These are phyloP conservation scores for Nicotiana tabacum DNA, from an alignment of 257 asterid genomes.

Conservation along the genomic window DNA sequence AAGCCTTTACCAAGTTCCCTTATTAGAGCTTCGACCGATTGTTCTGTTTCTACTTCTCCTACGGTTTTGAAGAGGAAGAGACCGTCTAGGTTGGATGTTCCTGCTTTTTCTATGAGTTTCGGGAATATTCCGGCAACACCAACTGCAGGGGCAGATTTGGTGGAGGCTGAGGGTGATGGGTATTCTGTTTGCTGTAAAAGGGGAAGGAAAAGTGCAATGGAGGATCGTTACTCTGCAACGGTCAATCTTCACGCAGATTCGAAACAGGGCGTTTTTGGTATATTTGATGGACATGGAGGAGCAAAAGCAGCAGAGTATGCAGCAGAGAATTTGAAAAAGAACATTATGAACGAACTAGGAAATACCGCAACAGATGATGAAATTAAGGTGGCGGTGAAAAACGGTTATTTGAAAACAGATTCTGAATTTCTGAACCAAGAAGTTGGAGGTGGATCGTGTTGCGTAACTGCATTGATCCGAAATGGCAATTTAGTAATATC, in stretches of 20 bases:
- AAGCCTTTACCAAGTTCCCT: constrained; percentile 47
- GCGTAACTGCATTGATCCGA: constrained; percentile 65
- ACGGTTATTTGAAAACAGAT: constrained; percentile 69
- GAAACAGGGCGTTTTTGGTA: constrained; percentile 66
- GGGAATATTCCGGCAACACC: constrained; percentile 22
- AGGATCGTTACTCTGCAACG: constrained; percentile 75
- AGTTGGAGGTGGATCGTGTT: constrained; percentile 67
- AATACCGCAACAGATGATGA: constrained; percentile 24
- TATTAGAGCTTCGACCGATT: constrained; percentile 34
- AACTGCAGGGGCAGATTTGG: constrained; percentile 22
- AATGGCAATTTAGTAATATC: constrained; percentile 63
- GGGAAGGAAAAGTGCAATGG: constrained; percentile 74
- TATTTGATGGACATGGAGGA: constrained; percentile 86
- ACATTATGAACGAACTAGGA: constrained; percentile 41
- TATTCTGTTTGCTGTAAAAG: constrained; percentile 73
- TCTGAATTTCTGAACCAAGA: constrained; percentile 53
- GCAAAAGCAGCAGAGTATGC: constrained; percentile 70
- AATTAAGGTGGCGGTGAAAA: constrained; percentile 43
- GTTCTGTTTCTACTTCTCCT: constrained; percentile 15
- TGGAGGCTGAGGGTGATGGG: constrained; percentile 72
- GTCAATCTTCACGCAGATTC: constrained; percentile 46
- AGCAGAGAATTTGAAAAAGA: constrained; percentile 44
- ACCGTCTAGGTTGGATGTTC: constrained; percentile 53
- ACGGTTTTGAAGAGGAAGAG: constrained; percentile 52
- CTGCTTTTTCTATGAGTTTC: constrained; percentile 20